Conservation (phyloP, 352 stramenopile species). For the Pythium plurisporium region DNA sequence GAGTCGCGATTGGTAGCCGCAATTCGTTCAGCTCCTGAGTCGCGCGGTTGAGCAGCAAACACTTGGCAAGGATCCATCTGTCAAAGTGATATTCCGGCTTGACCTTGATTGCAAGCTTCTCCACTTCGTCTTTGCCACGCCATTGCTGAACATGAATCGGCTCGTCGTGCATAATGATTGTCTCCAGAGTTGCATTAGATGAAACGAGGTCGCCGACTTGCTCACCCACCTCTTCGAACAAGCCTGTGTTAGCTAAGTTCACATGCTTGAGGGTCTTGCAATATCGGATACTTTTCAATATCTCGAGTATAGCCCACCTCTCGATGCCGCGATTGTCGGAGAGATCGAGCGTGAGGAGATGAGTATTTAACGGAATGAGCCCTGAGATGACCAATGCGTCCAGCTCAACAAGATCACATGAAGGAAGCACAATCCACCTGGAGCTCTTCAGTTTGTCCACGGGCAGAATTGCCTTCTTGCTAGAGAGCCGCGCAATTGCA, state of each 20-base stretch:
- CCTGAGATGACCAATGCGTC: constrained; percentile 61
- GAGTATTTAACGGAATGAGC: constrained; percentile 46
- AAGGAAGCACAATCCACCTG: constrained; percentile 45
- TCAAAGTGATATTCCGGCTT: constrained; percentile 44
- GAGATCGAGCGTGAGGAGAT: constrained; percentile 61
- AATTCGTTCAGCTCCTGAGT: constrained; percentile 59
- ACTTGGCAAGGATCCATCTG: constrained; percentile 63
- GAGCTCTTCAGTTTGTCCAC: constrained; percentile 64
- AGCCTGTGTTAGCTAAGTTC: constrained; percentile 47
- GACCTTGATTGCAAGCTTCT: constrained; percentile 30
- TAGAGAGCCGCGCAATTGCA: constrained; percentile 36
- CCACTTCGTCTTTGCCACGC: constrained; percentile 34
- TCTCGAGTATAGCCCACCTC: constrained; percentile 41
- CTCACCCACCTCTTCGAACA: constrained; percentile 58
- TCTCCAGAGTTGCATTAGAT: constrained; percentile 53
- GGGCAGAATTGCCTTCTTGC: constrained; percentile 34
- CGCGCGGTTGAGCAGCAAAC: constrained; percentile 53
- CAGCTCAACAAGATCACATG: constrained; percentile 39
- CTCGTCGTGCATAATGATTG: constrained; percentile 51
- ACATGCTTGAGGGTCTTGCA: constrained; percentile 52
- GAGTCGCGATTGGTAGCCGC: constrained; percentile 24
- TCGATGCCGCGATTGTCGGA: constrained; percentile 52
- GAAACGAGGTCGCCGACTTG: constrained; percentile 49
- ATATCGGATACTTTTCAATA: constrained; percentile 48
- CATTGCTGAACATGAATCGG: constrained; percentile 44